Conservation (phyloP, 371 early-diverging fungal species). For the Capniomyces stellatus region DNA sequence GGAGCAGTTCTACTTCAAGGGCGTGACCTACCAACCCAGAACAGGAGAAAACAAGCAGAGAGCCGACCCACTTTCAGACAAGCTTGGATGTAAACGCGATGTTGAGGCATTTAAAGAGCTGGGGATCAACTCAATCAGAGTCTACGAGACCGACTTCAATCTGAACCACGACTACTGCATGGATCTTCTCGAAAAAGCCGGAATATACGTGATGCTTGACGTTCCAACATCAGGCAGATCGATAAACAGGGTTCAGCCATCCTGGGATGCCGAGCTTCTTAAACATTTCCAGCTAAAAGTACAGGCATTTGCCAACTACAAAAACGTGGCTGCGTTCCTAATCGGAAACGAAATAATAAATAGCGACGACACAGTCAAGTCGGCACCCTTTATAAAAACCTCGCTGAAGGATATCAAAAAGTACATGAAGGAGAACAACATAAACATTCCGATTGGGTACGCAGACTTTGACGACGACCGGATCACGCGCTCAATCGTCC, state of each 20-base stretch:
- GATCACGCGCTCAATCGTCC: slow-evolving; percentile 40
- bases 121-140: slow-evolving; percentile 54
- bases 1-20: slow-evolving; percentile 61
- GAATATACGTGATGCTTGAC: slow-evolving; percentile 57
- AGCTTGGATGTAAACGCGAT: slow-evolving; percentile 40
- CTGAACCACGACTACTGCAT: slow-evolving; percentile 53
- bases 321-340: slow-evolving; percentile 47
- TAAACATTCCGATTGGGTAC: slow-evolving; percentile 53
- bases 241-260: slow-evolving; percentile 43
- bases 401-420: slow-evolving; percentile 43
- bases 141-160: slow-evolving; percentile 48
- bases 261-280: slow-evolving; percentile 35
- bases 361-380: slow-evolving; percentile 37
- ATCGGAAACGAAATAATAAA: slow-evolving; percentile 66
- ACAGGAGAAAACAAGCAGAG: slow-evolving; percentile 14
- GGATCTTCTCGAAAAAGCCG: slow-evolving; percentile 39
- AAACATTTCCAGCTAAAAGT: slow-evolving; percentile 35
- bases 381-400: slow-evolving; percentile 52
- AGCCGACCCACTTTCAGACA: slow-evolving; percentile 43
- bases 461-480: slow-evolving; percentile 57
- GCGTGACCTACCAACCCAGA: slow-evolving; percentile 56
- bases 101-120: slow-evolving; percentile 43
- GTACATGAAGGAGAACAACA: slow-evolving; percentile 28
- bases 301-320: slow-evolving; percentile 43
- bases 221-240: slow-evolving; percentile 38